phyloP scores from a whole-genome alignment of 768 basidiomycete genomes.

The Mycena kentingensis region DNA sequence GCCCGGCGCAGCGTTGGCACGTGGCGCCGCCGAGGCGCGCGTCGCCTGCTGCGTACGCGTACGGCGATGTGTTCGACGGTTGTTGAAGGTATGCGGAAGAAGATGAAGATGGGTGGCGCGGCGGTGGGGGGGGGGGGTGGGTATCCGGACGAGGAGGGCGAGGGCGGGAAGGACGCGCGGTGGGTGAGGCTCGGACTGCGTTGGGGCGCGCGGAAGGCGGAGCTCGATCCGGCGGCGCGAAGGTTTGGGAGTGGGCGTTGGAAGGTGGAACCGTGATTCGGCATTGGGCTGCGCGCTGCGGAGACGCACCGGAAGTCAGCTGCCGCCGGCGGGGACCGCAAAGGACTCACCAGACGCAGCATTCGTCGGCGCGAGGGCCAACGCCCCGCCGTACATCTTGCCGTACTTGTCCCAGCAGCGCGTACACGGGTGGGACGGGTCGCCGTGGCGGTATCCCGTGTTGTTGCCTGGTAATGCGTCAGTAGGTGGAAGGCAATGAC shows the following conservation, averaged over 20 bases:
- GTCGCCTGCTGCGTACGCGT: constrained; percentile 56
- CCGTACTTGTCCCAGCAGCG: constrained; percentile 76
- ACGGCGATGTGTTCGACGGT: constrained; percentile 34
- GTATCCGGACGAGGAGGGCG: constrained; percentile 16
- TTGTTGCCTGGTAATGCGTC: constrained; percentile 55
- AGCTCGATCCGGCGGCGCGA: constrained; percentile 25
- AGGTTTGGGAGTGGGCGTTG: constrained; percentile 41
- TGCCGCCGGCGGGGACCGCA: neutral
- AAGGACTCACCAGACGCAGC: constrained; percentile 4
- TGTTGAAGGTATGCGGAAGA: neutral
- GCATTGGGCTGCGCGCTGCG: neutral
- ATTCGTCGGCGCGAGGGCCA: constrained; percentile 50
- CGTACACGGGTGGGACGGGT: constrained; percentile 67
- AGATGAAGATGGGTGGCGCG: constrained; percentile 2
- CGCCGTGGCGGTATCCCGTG: constrained; percentile 69
- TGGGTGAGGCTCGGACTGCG: constrained; percentile 3
- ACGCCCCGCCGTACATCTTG: constrained; percentile 59
- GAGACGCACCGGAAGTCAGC: neutral
- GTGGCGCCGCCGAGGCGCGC: constrained; percentile 64
- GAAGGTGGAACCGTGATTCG: constrained; percentile 26
- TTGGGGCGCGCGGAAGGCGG: constrained; percentile 8
- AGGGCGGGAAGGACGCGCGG: constrained; percentile 11
- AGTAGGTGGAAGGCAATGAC: neutral
- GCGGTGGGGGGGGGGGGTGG: constrained; percentile 1
- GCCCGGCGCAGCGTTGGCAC: constrained; percentile 69